Evolutionary conservation across 495 filamentous ascomycete species (phyloP).

Genomic region (Glonium stellatum): DNA sequence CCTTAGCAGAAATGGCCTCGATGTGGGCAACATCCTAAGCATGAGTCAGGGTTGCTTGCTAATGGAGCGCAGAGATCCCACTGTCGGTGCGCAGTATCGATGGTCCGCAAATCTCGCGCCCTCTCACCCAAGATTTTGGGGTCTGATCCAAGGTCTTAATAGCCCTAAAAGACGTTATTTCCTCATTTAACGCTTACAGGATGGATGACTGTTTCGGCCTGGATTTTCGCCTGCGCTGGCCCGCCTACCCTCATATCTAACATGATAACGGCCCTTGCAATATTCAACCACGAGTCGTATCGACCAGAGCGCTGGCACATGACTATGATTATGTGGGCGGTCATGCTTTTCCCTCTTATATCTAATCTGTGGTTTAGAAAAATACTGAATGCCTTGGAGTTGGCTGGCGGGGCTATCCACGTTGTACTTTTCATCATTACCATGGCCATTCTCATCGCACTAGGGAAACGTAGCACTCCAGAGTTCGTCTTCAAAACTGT

Average conservation of each 20-base stretch:
- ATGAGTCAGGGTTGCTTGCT: too few relatives aligned
- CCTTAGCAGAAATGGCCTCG: constrained; percentile 38
- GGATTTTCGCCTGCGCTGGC: constrained; percentile 22
- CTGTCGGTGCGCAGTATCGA: constrained; percentile 24
- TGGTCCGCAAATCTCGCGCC: too few relatives aligned
- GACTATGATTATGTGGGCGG: constrained; percentile 26
- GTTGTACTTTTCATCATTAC: constrained; percentile 25
- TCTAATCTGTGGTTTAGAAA: constrained; percentile 25
- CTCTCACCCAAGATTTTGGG: too few relatives aligned
- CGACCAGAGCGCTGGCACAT: constrained; percentile 22
- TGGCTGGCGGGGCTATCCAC: constrained; percentile 22
- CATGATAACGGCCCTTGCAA: constrained; percentile 23
- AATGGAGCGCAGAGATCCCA: constrained; percentile 12
- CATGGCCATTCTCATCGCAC: constrained; percentile 18
- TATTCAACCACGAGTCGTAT: constrained; percentile 22
- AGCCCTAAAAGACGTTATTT: too few relatives aligned
- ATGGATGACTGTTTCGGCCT: constrained; percentile 12
- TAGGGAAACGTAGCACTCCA: constrained; percentile 16
- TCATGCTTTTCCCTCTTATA: constrained; percentile 17
- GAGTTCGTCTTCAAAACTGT: constrained; percentile 23
- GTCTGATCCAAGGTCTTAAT: too few relatives aligned
- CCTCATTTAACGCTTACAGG: too few relatives aligned
- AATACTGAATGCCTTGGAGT: constrained; percentile 24
- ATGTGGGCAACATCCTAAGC: constrained; percentile 15
- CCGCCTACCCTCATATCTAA: constrained; percentile 26